Evolutionary conservation across 495 filamentous ascomycete genomes (phyloP).

Genomic region (Tetracladium setigerum): DNA sequence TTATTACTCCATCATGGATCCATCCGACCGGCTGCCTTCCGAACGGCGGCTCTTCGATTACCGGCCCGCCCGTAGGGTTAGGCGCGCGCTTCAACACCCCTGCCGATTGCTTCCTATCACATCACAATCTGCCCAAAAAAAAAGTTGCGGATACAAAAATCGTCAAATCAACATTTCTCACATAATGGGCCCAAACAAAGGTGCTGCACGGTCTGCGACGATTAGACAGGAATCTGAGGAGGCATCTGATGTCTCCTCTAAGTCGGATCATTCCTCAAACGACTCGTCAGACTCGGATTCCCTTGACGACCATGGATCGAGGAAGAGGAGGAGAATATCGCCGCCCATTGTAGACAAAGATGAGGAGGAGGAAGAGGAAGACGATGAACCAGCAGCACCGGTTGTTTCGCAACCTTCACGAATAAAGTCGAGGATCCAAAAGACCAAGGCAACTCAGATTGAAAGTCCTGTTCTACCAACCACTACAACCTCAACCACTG

Average conservation of each 20-base stretch:
- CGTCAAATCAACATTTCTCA: not conserved
- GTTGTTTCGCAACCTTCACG: constrained; percentile 34
- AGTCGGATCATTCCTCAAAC: constrained; percentile 8
- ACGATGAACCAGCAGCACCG: constrained; percentile 15
- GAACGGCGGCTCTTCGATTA: too few relatives aligned
- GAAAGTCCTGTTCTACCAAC: not conserved
- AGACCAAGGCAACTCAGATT: constrained; percentile 4
- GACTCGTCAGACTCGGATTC: constrained; percentile 28
- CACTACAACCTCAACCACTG: constrained; percentile 20
- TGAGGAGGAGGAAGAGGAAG: not conserved
- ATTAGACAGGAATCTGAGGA: not conserved
- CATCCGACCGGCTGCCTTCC: too few relatives aligned
- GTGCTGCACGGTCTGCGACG: constrained; percentile 6
- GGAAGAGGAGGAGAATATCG: constrained; percentile 41
- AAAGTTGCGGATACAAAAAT: too few relatives aligned
- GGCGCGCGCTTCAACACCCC: too few relatives aligned
- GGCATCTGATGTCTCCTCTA: constrained; percentile 10
- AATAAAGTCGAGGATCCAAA: constrained; percentile 27
- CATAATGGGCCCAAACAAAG: constrained; percentile 8
- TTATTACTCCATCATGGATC: too few relatives aligned
- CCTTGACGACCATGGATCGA: constrained; percentile 35
- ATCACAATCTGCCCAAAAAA: too few relatives aligned
- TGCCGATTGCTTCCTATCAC: too few relatives aligned
- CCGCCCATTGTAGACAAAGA: constrained; percentile 6
- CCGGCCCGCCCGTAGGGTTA: too few relatives aligned